phyloP scores from a whole-genome alignment of 2,329 filamentous ascomycete species.

The Sporothrix dimorphospora region DNA sequence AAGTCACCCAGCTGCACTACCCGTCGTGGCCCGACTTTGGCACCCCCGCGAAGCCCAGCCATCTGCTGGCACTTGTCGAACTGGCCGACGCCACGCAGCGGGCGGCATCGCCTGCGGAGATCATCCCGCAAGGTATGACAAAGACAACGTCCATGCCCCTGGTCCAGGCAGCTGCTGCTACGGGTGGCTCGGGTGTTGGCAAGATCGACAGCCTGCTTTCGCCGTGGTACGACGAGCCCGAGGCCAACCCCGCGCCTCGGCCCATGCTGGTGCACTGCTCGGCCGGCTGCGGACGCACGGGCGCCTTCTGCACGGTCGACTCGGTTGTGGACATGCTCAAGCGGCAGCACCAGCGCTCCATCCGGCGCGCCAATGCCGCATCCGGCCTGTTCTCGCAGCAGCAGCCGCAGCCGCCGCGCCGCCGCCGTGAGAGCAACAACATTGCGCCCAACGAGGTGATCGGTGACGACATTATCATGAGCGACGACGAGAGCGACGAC shows the following conservation, averaged over 20 bases:
- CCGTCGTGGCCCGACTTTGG: slow-evolving; percentile 98
- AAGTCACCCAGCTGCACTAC: slow-evolving; percentile 94
- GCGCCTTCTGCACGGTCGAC: slow-evolving; percentile 95
- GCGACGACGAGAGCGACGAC: slow-evolving; percentile 22
- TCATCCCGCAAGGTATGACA: neutral
- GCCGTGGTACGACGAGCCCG: slow-evolving; percentile 63
- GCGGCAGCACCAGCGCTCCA: slow-evolving; percentile 59
- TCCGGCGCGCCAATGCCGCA: neutral
- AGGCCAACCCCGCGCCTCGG: slow-evolving; percentile 54
- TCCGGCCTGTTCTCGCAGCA: neutral
- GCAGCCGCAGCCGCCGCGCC: neutral
- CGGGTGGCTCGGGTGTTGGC: neutral
- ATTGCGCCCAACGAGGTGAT: neutral
- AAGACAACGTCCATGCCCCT: neutral
- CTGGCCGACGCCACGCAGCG: slow-evolving; percentile 76
- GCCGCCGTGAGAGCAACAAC: slow-evolving; percentile 7
- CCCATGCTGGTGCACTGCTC: slow-evolving; percentile 94
- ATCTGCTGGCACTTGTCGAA: slow-evolving; percentile 87
- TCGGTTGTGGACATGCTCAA: slow-evolving; percentile 96
- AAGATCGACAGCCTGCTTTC: slow-evolving; percentile 40
- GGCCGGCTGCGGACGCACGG: slow-evolving; percentile 92
- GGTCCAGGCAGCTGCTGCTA: neutral
- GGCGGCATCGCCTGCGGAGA: slow-evolving; percentile 42
- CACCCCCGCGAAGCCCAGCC: slow-evolving; percentile 82
- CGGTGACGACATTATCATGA: slow-evolving; percentile 21